These are phyloP conservation scores for Ophiostoma triangulosporum DNA, from an alignment of 2,329 filamentous ascomycete genomes.

Conservation along the genomic window DNA sequence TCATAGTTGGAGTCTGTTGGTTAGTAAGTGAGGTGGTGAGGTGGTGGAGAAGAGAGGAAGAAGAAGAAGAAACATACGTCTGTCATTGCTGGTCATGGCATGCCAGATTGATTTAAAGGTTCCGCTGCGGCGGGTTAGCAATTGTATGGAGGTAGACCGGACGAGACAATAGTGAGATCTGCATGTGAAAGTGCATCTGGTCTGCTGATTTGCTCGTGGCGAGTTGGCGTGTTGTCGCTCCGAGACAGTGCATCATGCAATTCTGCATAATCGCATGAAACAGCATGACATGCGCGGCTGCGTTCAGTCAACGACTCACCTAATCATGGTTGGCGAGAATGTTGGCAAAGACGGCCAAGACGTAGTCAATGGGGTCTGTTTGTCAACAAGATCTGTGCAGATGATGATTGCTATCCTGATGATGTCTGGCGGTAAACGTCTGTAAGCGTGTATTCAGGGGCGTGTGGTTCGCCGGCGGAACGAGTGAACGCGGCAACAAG, in stretches of 20 bases:
- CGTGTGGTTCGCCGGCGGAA: neutral
- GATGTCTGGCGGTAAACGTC: too few relatives aligned
- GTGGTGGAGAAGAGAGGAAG: neutral
- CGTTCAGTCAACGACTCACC: too few relatives aligned
- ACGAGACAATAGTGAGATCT: too few relatives aligned
- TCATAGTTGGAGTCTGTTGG: constrained; percentile 73
- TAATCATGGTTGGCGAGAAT: constrained; percentile 6
- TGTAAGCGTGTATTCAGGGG: too few relatives aligned
- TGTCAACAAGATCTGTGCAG: neutral
- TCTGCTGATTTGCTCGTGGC: too few relatives aligned
- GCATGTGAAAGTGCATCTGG: too few relatives aligned
- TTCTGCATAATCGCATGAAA: too few relatives aligned
- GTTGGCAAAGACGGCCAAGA: constrained; percentile 4
- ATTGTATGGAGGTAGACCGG: constrained; percentile 20
- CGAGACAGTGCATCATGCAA: too few relatives aligned
- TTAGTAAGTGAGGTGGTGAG: neutral
- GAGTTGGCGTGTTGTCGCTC: too few relatives aligned
- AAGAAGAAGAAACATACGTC: constrained; percentile 35
- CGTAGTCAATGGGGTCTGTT: neutral
- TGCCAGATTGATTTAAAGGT: constrained; percentile 92
- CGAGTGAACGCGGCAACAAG: neutral
- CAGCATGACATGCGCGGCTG: neutral
- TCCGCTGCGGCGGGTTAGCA: constrained; percentile 20
- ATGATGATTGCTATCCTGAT: neutral
- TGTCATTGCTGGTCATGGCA: constrained; percentile 61